Base-by-base conservation (phyloP, 2,329 filamentous ascomycete genomes). In the Aureobasidium melanogenum region DNA sequence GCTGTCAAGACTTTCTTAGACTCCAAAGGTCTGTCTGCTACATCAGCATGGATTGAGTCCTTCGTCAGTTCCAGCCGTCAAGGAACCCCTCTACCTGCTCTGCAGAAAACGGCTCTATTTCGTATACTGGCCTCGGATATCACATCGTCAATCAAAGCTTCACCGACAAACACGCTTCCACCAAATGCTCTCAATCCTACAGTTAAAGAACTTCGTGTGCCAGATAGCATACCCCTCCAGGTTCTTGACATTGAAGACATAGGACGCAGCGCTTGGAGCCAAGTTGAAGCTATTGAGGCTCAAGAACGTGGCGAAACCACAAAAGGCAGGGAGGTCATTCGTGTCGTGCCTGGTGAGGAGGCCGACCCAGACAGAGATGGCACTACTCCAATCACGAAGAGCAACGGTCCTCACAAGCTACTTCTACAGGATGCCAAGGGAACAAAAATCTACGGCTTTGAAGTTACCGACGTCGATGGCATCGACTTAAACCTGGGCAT, bases 181-280 rank as follows among this genome's bases (percentile, higher is more conserved):
- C 61, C 73, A 0, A 80, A 82, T 64, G 74, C 86, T n/a, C 74
- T 78, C 51, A 77, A 83, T 65, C 77, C 82, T 0, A 74, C 76
- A 3, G 72, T 81, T 10, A 79, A 82, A 64, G 84, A 89, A 62
- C 73, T 77, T 4, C 76, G 74, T 0, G 76, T 97, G 0, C 63
- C 76, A 0, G 80, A 79, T 1, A 83, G 89, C 34, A 79, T 93
- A 0, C 79, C 87, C 3, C 87, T 94, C 1, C 94, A 97, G 73
- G 83, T 97, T 0, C 76, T 96, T 1, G 91, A 95, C 67, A 80
- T 97, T 8, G 88, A 96, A 70, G 92, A 97, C 70, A 81, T 97
- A 22, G 82, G 86, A 2, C 81, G 83, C 57, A 91, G 88, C 67
- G 82, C 88, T 56, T 96, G 92, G 90, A 87, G 90, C 65, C 91